Conservation (phyloP, 257 asterid genomes). For the Solanum piurae region DNA sequence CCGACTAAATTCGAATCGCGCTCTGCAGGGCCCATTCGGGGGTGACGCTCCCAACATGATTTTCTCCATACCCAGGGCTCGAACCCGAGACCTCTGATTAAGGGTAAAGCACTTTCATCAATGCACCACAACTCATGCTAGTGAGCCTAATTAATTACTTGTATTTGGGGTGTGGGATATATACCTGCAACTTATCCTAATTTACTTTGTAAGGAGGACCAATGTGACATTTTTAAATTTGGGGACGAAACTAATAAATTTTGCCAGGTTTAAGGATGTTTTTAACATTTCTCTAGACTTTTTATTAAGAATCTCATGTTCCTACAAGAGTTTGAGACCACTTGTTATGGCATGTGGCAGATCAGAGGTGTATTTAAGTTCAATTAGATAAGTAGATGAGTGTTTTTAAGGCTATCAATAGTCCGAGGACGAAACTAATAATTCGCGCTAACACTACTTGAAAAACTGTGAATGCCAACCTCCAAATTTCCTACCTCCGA, state of each 20-base stretch:
- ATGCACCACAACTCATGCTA: too few species aligned
- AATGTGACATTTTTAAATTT: background rate
- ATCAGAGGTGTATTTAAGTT: background rate
- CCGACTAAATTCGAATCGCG: too few species aligned
- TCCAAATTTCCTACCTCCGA: too few species aligned
- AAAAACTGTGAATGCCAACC: too few species aligned
- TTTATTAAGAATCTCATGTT: background rate
- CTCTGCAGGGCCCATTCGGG: too few species aligned
- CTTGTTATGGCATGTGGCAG: background rate
- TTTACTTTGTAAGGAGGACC: background rate
- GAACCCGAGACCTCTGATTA: too few species aligned
- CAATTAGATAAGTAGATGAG: too few species aligned
- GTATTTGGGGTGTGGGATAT: background rate
- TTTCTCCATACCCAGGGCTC: too few species aligned
- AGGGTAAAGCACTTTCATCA: too few species aligned
- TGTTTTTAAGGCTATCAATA: too few species aligned
- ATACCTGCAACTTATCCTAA: background rate
- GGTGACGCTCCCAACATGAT: fast-evolving
- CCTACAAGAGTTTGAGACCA: background rate
- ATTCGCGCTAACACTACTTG: too few species aligned
- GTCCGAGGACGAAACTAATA: background rate
- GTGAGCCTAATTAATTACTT: background rate
- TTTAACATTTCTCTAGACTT: background rate
- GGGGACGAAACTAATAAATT: background rate
- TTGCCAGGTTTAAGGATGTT: background rate